These are phyloP conservation scores for Apiotrichum brassicae DNA, from an alignment of 1,284 basidiomycete species.

Conservation along the genomic window DNA sequence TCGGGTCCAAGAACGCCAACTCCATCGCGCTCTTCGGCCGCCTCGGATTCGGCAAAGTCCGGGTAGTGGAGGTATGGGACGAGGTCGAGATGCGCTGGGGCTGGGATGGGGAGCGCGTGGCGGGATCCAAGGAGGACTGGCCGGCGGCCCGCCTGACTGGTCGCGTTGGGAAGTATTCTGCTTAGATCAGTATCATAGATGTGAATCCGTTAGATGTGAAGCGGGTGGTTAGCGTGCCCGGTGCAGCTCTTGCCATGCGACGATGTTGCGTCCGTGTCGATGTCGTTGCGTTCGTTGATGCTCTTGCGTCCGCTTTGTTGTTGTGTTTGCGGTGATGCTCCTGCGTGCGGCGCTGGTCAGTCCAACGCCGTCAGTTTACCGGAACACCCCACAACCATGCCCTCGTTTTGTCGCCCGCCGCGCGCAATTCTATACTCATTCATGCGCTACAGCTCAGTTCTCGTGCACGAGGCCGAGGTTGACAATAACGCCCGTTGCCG, in stretches of 20 bases:
- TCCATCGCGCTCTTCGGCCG: slow-evolving; percentile 60
- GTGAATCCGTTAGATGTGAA: no score
- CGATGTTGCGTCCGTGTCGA: no score
- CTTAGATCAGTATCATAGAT: no score
- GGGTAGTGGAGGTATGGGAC: slow-evolving; percentile 62
- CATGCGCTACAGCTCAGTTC: slow-evolving; percentile 6
- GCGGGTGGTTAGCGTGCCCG: no score
- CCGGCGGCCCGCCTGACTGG: not conserved
- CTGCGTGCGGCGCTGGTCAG: no score
- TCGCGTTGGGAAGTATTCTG: not conserved
- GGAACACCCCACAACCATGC: no score
- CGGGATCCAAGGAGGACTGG: not conserved
- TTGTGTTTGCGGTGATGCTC: no score
- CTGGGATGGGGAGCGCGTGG: slow-evolving; percentile 4
- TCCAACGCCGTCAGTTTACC: no score
- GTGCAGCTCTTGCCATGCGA: no score
- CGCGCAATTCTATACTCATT: not conserved
- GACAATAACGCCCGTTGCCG: slow-evolving; percentile 66
- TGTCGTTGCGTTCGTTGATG: no score
- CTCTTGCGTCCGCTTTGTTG: no score
- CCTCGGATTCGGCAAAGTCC: slow-evolving; percentile 62
- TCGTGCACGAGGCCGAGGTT: slow-evolving; percentile 61
- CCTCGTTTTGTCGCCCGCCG: no score
- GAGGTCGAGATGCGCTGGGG: slow-evolving; percentile 63
- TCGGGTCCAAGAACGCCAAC: slow-evolving; percentile 53